phyloP scores from a whole-genome alignment of 371 early-diverging fungal species.

The Rhizopus sp. region DNA sequence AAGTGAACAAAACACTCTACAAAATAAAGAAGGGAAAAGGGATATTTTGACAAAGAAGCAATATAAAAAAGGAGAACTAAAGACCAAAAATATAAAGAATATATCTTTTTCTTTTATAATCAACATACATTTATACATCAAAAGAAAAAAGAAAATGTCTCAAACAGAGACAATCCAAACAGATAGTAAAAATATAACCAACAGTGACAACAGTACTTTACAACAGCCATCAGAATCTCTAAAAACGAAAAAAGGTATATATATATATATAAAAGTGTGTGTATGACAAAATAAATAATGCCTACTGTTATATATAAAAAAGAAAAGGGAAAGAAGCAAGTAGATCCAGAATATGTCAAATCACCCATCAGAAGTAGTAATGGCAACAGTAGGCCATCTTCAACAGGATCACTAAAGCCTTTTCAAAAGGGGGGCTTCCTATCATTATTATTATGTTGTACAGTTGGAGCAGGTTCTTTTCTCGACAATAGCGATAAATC shows the following conservation, averaged over 20 bases:
- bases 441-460: slow-evolving; percentile 32
- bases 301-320: slow-evolving; percentile 2
- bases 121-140: neutral
- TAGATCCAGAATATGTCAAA: slow-evolving; percentile 35
- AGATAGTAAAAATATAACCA: slow-evolving; percentile 12
- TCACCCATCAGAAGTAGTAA: slow-evolving; percentile 19
- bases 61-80: neutral
- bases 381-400: slow-evolving; percentile 13
- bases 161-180: slow-evolving; percentile 22
- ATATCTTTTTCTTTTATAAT: neutral
- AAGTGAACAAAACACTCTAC: neutral
- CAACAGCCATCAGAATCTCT: slow-evolving; percentile 9
- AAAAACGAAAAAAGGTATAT: slow-evolving; percentile 15
- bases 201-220: slow-evolving; percentile 11
- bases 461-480: slow-evolving; percentile 34
- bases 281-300: slow-evolving; percentile 28
- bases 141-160: slow-evolving; percentile 16
- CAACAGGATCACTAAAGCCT: slow-evolving; percentile 27
- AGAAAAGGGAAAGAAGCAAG: slow-evolving; percentile 29
- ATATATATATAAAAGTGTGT: slow-evolving; percentile 5
- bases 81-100: neutral
- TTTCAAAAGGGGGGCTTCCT: slow-evolving; percentile 34
- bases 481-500: slow-evolving; percentile 39
- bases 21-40: neutral
- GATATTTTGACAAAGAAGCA: neutral